Percentiles rank a stretch among this genome's conserved stretches.
Evolutionary conservation across 2,329 filamentous ascomycete genomes (phyloP).

Genomic region (Daldinia eschscholtzii): DNA sequence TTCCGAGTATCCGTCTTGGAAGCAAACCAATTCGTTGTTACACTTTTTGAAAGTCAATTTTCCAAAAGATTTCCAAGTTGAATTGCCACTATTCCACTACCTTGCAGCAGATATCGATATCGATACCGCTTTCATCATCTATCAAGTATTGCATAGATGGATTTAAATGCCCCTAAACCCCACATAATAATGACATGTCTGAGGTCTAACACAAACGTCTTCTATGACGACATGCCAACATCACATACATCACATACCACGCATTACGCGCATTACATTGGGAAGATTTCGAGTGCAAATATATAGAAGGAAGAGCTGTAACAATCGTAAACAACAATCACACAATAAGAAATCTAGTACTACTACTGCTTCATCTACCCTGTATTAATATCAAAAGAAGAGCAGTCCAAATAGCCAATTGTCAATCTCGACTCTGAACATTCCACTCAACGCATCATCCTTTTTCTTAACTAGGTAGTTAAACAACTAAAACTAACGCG

Average conservation of each 20-base stretch:
- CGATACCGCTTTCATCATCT: background rate
- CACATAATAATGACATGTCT: constrained; percentile 34
- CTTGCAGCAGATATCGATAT: background rate
- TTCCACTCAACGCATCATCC: background rate
- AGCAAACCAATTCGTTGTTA: too few relatives aligned
- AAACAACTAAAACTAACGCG: background rate
- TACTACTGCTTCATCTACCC: background rate
- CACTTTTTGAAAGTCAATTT: background rate
- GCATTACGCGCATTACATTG: background rate
- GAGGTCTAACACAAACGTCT: constrained; percentile 15
- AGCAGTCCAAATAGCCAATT: background rate
- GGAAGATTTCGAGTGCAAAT: constrained; percentile 10
- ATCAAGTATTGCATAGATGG: background rate
- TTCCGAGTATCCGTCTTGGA: background rate
- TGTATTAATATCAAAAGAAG: background rate
- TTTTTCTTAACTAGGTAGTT: background rate
- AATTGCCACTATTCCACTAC: background rate
- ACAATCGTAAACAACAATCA: background rate
- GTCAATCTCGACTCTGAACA: background rate
- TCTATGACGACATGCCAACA: constrained; percentile 49
- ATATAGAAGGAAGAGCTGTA: background rate
- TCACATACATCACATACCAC: constrained; percentile 37
- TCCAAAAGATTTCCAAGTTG: background rate
- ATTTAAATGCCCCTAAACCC: background rate
- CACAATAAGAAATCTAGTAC: background rate